A percentile compares a stretch with the other conserved stretches of the same genome.
Conservation (phyloP, 108 stramenopile genomes). For the Discostella stelligeroides region DNA sequence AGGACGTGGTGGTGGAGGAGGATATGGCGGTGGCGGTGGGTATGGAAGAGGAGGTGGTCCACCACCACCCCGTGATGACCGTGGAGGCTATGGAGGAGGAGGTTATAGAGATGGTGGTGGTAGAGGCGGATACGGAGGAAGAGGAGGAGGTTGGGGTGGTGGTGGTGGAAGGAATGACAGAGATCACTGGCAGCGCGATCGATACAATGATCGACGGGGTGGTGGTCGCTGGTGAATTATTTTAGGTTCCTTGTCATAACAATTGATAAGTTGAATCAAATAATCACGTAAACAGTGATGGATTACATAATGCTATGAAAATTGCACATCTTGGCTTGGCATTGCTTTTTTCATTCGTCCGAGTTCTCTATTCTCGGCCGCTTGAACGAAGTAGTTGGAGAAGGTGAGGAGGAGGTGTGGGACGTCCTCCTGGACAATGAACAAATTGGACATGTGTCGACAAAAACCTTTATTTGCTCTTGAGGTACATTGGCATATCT, state of each 20-base stretch:
- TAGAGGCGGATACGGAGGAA: constrained; percentile 29
- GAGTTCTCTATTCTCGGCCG: too few species aligned
- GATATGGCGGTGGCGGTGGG: constrained; percentile 21
- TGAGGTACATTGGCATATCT: constrained; percentile 44
- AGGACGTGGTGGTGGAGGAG: constrained; percentile 6
- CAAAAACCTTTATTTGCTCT: constrained; percentile 23
- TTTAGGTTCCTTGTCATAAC: not conserved
- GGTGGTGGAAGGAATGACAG: constrained; percentile 20
- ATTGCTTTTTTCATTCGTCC: too few species aligned
- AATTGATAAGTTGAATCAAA: not conserved
- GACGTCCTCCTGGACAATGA: not conserved
- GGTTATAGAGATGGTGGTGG: constrained; percentile 24
- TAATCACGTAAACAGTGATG: too few species aligned
- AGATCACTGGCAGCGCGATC: constrained; percentile 26
- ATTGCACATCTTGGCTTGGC: too few species aligned
- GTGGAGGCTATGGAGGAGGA: constrained; percentile 43
- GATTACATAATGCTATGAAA: too few species aligned
- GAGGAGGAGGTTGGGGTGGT: constrained; percentile 33
- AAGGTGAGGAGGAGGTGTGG: not conserved
- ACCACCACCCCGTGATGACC: constrained; percentile 16
- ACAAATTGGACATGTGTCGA: constrained; percentile 45
- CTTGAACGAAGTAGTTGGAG: too few species aligned
- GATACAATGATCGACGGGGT: constrained; percentile 22
- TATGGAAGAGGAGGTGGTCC: constrained; percentile 33
- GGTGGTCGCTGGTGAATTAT: constrained; percentile 11